Base-by-base conservation (phyloP, 441 rosid genomes). In the Dalechampia spathulata region DNA sequence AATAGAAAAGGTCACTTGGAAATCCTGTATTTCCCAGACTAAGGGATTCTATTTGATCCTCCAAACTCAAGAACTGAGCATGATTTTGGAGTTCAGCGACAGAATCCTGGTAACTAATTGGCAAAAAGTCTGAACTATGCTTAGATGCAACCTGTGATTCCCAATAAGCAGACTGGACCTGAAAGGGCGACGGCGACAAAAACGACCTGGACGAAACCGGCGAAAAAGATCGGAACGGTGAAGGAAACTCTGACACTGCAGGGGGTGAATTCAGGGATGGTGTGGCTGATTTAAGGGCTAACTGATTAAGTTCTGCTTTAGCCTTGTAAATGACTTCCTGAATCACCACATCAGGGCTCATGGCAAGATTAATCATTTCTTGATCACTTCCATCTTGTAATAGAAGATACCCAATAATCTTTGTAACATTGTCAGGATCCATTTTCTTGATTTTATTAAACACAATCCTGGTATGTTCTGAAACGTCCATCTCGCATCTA, bases 321-420 rank as follows among this genome's bases (percentile, higher is more conserved):
- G 75, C 73, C 66, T 70, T 75, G 41, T 73, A 61, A 26, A 78
- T 67, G 26, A 75, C 58, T 25, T 84, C 83, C 49, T 74, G 79
- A 20, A 82, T 54, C 40, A 76, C 73, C 13, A 49, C 41, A 71
- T 82, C 83, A 48, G 86, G 68, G 58, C 79, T 68, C 60, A 68
- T 54, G 45, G 86, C 81, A 58, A 78, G 59, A 19, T 67, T 65
- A 49, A 66, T 52, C 74, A 75, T 80, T 46, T 78, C 81, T 56
- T 77, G 68, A 1, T 78, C 82, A 37, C 75, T 63, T 43, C 45
- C 55, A 19, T 56, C 82, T 64, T 73, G 77, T 48, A 78, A 34
- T 30, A 78, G 69, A 59, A 85, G 82, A 63, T 64, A 80, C 0
- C 89, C 87, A 25, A 83, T 68, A 26, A 85, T 78, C 64, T 80